phyloP scores from a whole-genome alignment of 176 grass and related monocot species.

The Raddia guianensis region DNA sequence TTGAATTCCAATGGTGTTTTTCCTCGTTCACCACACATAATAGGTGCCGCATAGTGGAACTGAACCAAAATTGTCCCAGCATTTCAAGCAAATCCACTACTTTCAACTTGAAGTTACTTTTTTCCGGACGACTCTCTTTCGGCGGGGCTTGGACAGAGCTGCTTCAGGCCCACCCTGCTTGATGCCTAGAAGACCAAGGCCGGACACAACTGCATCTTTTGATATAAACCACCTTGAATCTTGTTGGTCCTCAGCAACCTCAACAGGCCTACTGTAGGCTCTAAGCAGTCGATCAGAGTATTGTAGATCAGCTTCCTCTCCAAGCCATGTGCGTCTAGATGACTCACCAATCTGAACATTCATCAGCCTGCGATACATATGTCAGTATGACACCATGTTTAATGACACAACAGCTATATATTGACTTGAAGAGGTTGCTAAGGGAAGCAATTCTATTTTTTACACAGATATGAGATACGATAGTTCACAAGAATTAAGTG shows the following conservation, averaged over 20 bases:
- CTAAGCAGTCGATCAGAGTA: constrained; percentile 74
- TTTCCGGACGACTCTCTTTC: constrained; percentile 89
- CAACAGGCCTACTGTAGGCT: constrained; percentile 68
- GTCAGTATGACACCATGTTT: constrained; percentile 16
- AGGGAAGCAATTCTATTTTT: constrained; percentile 12
- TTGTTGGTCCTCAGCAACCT: constrained; percentile 53
- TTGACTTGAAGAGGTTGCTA: not conserved
- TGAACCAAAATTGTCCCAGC: constrained; percentile 70
- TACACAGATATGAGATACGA: constrained; percentile 20
- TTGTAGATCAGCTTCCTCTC: constrained; percentile 74
- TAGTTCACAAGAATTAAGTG: not conserved
- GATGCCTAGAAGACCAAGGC: constrained; percentile 88
- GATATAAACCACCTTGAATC: constrained; percentile 96
- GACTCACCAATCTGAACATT: constrained; percentile 85
- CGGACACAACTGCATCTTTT: constrained; percentile 85
- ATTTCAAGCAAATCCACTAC: constrained; percentile 40
- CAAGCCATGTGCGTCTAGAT: constrained; percentile 83
- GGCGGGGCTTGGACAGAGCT: constrained; percentile 58
- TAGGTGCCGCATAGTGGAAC: constrained; percentile 36
- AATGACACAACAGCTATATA: constrained; percentile 24
- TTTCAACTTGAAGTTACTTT: constrained; percentile 68
- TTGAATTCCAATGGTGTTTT: not conserved
- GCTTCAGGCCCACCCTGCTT: constrained; percentile 71
- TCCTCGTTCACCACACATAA: constrained; percentile 1
- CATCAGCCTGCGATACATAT: constrained; percentile 60